A percentile compares a stretch with the other conserved stretches of the same genome.
Conservation (phyloP, 495 filamentous ascomycete species). For the Penicillium daleae region DNA sequence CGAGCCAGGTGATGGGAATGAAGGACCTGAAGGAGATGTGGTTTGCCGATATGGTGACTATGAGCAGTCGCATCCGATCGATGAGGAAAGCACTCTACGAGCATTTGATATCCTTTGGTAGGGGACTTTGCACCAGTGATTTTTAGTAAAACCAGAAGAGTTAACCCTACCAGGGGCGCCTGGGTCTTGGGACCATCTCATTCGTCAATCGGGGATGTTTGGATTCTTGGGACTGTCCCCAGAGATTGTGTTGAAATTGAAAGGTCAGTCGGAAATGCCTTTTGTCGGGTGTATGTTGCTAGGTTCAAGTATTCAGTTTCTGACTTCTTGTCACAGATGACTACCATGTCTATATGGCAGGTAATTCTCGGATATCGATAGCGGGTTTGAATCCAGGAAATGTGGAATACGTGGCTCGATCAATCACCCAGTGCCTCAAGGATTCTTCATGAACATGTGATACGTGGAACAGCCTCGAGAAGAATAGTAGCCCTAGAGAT, state of each 20-base stretch:
- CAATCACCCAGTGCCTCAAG: conserved; percentile 13
- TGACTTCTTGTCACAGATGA: conserved; percentile 28
- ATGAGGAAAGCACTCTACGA: conserved; percentile 40
- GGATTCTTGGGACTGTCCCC: conserved; percentile 39
- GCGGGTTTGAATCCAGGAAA: conserved; percentile 46
- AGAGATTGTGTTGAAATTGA: conserved; percentile 30
- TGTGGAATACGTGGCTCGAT: conserved; percentile 45
- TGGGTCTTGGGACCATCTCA: conserved; percentile 43
- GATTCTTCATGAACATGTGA: not conserved
- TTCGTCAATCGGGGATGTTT: conserved; percentile 48
- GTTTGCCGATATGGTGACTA: conserved; percentile 43
- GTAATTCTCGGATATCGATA: conserved; percentile 42
- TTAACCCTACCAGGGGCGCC: conserved; percentile 25
- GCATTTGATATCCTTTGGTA: conserved; percentile 24
- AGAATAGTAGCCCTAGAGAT: not conserved
- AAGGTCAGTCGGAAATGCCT: conserved; percentile 27
- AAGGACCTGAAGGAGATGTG: conserved; percentile 35
- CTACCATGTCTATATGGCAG: conserved; percentile 46
- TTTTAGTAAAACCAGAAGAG: not conserved
- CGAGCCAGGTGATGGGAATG: conserved; percentile 34
- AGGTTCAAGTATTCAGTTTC: not conserved
- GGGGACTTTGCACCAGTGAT: not conserved
- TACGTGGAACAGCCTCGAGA: not conserved
- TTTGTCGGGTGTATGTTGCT: not conserved
- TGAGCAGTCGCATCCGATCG: conserved; percentile 41